A percentile compares a stretch with the other conserved stretches of the same genome.
Evolutionary conservation across 805 yeast genomes (phyloP).

Genomic region (Cyberlindnera xishuangbannaensis): DNA sequence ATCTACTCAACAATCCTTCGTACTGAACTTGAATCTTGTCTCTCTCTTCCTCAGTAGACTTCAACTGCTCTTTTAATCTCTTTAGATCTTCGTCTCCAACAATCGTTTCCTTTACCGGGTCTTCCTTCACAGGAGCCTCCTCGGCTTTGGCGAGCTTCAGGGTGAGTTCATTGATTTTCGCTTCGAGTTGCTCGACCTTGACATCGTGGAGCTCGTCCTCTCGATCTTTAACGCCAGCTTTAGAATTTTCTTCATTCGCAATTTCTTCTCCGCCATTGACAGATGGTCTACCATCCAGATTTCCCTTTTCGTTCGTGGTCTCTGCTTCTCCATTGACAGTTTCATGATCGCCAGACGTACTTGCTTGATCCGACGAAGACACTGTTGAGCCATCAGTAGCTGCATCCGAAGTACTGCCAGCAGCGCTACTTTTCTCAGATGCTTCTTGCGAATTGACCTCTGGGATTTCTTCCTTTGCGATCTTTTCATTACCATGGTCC

Average conservation of each 20-base stretch:
- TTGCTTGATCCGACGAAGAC: conserved; percentile 7
- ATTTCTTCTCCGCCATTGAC: conserved; percentile 4
- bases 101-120: conserved; percentile 2
- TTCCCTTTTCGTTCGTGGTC: conserved; percentile 4
- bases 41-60: conserved; percentile 41
- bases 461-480: conserved; percentile 3
- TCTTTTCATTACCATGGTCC: conserved; percentile 3
- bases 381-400: conserved; percentile 8
- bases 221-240: conserved; percentile 7
- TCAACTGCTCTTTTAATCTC: conserved; percentile 27
- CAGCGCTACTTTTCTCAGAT: too few relatives aligned
- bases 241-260: conserved; percentile 8
- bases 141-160: conserved; percentile 4
- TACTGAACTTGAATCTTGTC: conserved; percentile 55
- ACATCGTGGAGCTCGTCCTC: conserved; percentile 1
- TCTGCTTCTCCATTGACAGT: conserved; percentile 7
- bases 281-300: conserved; percentile 6
- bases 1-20: conserved; percentile 52
- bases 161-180: conserved; percentile 10
- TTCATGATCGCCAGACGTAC: conserved; percentile 6
- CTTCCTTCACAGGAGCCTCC: conserved; percentile 1
- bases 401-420: conserved; percentile 3
- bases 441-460: too few relatives aligned
- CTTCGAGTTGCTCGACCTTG: conserved; percentile 9
- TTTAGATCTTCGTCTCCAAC: conserved; percentile 10